phyloP scores from a whole-genome alignment of 345 rosid genomes.

The Hypericum androsaemum region DNA sequence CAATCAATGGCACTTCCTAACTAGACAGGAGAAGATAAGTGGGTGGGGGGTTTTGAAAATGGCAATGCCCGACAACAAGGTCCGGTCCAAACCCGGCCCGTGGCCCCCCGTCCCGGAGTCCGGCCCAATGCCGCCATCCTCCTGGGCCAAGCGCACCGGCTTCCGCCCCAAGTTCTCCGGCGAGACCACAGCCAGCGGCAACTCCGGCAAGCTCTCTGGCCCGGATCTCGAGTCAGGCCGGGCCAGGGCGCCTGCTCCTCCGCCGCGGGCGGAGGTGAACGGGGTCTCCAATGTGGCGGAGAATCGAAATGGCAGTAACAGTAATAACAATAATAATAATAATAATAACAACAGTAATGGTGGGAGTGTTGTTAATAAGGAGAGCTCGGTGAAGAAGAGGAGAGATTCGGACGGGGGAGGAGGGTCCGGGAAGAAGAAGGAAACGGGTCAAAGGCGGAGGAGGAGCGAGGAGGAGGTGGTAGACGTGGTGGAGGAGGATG shows the following conservation, averaged over 20 bases:
- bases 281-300: conserved; percentile 6
- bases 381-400: conserved; percentile 62
- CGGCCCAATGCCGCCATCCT: conserved; percentile 70
- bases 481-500: conserved; percentile 56
- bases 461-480: conserved; percentile 52
- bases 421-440: conserved; percentile 27
- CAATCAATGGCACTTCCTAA: no score
- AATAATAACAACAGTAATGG: background rate
- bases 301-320: no score
- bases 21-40: no score
- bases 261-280: conserved; percentile 15
- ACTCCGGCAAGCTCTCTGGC: conserved; percentile 57
- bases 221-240: conserved; percentile 79
- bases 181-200: conserved; percentile 56
- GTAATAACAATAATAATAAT: no score
- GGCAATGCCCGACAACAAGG: conserved; percentile 63
- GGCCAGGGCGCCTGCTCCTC: conserved; percentile 11
- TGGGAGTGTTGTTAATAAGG: conserved; percentile 28
- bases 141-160: conserved; percentile 94
- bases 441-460: conserved; percentile 33
- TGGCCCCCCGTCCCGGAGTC: conserved; percentile 74
- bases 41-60: conserved; percentile 14
- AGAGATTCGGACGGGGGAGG: conserved; percentile 58
- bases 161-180: conserved; percentile 96
- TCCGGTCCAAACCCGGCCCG: conserved; percentile 57